Conservation (phyloP, 108 stramenopile species). For the Aurantiochytrium sp. region DNA sequence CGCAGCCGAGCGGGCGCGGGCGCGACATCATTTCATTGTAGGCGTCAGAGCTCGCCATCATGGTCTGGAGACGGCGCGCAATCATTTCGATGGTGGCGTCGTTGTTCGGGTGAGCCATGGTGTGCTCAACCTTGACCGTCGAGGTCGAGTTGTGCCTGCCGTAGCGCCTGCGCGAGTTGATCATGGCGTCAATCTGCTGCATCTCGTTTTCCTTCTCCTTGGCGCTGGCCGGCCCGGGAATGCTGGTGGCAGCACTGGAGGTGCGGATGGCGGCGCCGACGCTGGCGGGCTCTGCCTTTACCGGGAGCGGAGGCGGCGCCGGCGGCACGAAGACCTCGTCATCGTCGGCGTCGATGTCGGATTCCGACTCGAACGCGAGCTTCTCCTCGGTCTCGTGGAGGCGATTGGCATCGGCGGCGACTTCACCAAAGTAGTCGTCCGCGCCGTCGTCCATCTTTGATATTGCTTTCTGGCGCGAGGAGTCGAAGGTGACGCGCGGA, state of each 20-base stretch:
- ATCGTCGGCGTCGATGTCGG: not conserved
- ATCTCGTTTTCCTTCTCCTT: not conserved
- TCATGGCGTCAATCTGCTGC: not conserved
- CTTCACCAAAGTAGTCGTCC: not conserved
- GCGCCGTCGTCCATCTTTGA: constrained; percentile 31
- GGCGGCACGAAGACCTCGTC: not conserved
- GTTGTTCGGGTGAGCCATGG: constrained; percentile 84
- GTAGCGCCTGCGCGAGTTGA: not conserved
- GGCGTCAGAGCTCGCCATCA: constrained; percentile 10
- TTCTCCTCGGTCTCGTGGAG: not conserved
- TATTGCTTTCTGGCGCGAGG: too few relatives aligned
- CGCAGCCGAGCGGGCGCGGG: constrained; percentile 69
- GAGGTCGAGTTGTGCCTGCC: constrained; percentile 75
- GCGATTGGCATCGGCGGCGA: not conserved
- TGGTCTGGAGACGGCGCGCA: not conserved
- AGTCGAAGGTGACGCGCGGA: too few relatives aligned
- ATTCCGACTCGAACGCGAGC: not conserved
- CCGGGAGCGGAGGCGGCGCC: not conserved
- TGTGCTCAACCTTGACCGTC: constrained; percentile 75
- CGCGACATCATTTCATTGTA: constrained; percentile 84
- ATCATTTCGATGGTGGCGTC: constrained; percentile 79
- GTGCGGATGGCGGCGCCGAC: not conserved
- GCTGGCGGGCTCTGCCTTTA: not conserved
- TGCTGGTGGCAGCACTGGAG: too few relatives aligned
- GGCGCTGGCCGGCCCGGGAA: not conserved